Base-by-base conservation (phyloP, 1,139 yeast species). In the Lodderomyces elongisporus region DNA sequence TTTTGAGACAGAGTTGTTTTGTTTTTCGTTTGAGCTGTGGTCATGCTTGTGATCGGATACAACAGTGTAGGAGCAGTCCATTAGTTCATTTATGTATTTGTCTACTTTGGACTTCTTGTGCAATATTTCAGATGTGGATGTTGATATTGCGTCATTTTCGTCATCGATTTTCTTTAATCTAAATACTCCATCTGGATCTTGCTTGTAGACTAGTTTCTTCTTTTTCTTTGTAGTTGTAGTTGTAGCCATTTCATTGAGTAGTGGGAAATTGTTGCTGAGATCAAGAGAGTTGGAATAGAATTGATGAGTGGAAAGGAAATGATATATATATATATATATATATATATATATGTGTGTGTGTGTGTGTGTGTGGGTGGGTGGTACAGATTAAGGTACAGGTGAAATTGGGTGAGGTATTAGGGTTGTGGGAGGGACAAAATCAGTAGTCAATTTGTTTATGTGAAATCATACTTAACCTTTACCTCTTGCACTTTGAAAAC, bases 101-200 rank as follows among this genome's bases (percentile, higher is more conserved):
- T 57, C 62, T 7, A 54, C 55, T 5, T 49, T 45, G 22, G 48
- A 25, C 28, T 49, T 49, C 24, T 45, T 50, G 12, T 34, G 31
- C 6, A 38, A 18, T 3, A 25, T 20, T 7, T 40, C 37, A 5
- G 31, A 17, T 7, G 45, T 27, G 9, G 17, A 21, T 9, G 34
- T 34, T 20, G 36, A 34, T 22, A 29, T 26, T 13, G 24, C 23
- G 21, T 16, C 24, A 15, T 5, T 6, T 42, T 41, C 34, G 44
- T 49, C 35, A 42, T 46, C 51, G 3, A 54, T 51, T 39, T 56
- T 60, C 38, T 62, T 62, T 36, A 64, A 48, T n/a, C 70, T 49
- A 38, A 62, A 65, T 5, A 64, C 67, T 3, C 71, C 71, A 42
- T 65, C 71, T 7, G 66, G 58, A 39, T 60, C 69, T 41, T 62